Evolutionary conservation across 169 alveolate genomes (phyloP).

Genomic region (Eimeria mitis): DNA sequence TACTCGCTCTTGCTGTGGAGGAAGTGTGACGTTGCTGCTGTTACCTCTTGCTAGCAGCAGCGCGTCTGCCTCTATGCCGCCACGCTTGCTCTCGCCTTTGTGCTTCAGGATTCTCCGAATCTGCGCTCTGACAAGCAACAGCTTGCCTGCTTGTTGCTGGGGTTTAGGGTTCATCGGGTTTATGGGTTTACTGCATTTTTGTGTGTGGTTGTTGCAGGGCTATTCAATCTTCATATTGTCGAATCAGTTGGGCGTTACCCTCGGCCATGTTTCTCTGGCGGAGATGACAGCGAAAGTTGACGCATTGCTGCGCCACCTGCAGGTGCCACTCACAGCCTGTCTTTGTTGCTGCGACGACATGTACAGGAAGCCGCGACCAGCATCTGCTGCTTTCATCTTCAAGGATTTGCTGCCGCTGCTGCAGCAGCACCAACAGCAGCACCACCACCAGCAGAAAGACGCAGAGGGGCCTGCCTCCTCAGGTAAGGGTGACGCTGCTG

Average conservation of each 20-base stretch:
- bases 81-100: background rate
- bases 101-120: too few species aligned
- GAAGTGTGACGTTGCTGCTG: too few species aligned
- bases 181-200: background rate
- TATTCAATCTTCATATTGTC: conserved; percentile 64
- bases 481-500: background rate
- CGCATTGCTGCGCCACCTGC: conserved; percentile 50
- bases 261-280: conserved; percentile 65
- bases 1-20: background rate
- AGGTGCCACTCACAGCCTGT: conserved; percentile 73
- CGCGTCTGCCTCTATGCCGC: background rate
- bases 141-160: background rate
- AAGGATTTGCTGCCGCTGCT: conserved; percentile 41
- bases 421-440: conserved; percentile 10
- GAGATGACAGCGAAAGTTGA: conserved; percentile 68
- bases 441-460: conserved; percentile 5
- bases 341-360: conserved; percentile 73
- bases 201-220: conserved; percentile 46
- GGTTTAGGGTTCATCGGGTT: background rate
- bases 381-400: conserved; percentile 66
- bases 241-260: conserved; percentile 76
- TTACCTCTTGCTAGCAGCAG: too few species aligned
- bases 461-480: background rate
- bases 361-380: conserved; percentile 76
- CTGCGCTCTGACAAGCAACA: too few species aligned